Evolutionary conservation across 306 rosid species (phyloP).

Genomic region (Delonix regia): DNA sequence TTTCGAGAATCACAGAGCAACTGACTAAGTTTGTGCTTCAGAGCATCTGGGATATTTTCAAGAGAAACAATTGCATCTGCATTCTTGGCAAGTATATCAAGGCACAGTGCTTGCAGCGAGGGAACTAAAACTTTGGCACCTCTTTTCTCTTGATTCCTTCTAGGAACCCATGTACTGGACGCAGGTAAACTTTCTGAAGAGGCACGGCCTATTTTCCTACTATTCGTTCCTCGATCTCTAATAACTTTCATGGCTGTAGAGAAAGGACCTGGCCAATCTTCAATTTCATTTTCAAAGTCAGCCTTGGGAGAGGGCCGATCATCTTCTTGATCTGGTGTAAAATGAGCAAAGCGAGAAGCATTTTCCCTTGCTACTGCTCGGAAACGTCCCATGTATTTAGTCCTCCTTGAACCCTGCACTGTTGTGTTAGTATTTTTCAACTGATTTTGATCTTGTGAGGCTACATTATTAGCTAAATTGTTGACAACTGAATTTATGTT

Average conservation of each 20-base stretch:
- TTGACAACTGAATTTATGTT: background rate
- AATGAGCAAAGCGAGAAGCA: slow-evolving; percentile 51
- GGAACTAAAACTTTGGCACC: slow-evolving; percentile 43
- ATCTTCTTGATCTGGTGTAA: slow-evolving; percentile 23
- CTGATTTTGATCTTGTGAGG: background rate
- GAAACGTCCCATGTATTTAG: slow-evolving; percentile 34
- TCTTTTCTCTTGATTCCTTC: background rate
- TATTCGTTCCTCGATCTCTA: slow-evolving; percentile 44
- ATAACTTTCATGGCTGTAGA: slow-evolving; percentile 58
- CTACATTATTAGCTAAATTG: background rate
- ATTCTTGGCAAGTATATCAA: slow-evolving; percentile 55
- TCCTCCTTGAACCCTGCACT: background rate
- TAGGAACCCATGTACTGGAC: slow-evolving; percentile 52
- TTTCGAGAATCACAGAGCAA: slow-evolving; percentile 73
- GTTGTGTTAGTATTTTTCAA: background rate
- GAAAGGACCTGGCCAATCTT: slow-evolving; percentile 68
- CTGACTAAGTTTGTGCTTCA: slow-evolving; percentile 62
- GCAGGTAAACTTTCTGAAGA: slow-evolving; percentile 3
- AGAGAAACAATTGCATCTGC: slow-evolving; percentile 73
- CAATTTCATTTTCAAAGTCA: slow-evolving; percentile 33
- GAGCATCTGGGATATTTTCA: slow-evolving; percentile 60
- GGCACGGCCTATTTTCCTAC: slow-evolving; percentile 2
- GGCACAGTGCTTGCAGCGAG: slow-evolving; percentile 60
- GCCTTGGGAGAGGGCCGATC: slow-evolving; percentile 19
- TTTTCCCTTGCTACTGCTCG: slow-evolving; percentile 48